Conservation (phyloP, 2,329 filamentous ascomycete genomes). For the Aspergillus sp. region DNA sequence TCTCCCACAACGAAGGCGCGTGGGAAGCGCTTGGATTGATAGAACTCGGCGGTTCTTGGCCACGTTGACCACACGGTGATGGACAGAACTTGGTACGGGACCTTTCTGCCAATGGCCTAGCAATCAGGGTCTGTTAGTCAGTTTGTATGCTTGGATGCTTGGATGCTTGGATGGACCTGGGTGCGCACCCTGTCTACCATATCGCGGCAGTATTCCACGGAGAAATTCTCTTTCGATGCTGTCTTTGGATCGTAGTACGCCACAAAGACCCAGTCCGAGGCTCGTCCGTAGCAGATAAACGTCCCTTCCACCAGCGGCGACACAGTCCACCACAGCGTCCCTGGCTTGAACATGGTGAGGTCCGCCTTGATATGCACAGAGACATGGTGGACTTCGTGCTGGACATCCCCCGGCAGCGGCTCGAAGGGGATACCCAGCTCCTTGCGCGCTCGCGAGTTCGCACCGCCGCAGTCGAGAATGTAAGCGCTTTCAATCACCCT, state of each 20-base stretch:
- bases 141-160: no score
- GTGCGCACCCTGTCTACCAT: neutral
- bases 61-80: neutral
- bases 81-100: neutral
- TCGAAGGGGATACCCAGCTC: neutral
- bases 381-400: neutral
- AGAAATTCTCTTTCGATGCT: neutral
- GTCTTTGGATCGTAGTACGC: neutral
- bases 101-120: neutral
- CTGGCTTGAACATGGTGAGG: neutral
- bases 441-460: neutral
- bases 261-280: neutral
- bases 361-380: neutral
- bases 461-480: neutral
- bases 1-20: constrained; percentile 42
- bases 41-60: neutral
- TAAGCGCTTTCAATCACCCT: neutral
- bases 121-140: neutral
- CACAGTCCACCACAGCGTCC: neutral
- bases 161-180: no score
- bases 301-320: neutral
- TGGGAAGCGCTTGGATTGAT: neutral
- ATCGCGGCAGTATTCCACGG: neutral
- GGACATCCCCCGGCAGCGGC: neutral
- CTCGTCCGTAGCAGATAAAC: neutral